Conservation (phyloP, 129 eudicot species). For the Lonicera japonica region DNA sequence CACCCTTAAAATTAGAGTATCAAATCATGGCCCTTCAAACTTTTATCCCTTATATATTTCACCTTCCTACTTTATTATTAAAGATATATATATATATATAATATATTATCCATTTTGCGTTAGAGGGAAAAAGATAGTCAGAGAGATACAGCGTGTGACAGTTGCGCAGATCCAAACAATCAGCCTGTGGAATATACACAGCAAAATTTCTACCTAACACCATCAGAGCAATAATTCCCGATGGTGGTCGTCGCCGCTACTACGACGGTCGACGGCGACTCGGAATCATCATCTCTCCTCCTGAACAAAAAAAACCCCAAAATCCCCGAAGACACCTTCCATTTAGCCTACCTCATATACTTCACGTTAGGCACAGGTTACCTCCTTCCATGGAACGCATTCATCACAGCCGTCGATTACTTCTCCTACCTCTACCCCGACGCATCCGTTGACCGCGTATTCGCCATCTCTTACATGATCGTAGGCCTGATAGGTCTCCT, state of each 20-base stretch:
- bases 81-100: no score
- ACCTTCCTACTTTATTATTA: no score
- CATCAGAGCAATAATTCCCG: background rate
- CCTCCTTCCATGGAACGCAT: constrained; percentile 96
- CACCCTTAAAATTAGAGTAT: no score
- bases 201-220: no score
- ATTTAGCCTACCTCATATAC: constrained; percentile 78
- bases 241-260: constrained; percentile 28
- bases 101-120: no score
- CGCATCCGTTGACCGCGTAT: constrained; percentile 81
- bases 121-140: no score
- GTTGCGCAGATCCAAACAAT: no score
- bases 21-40: no score
- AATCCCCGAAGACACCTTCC: constrained; percentile 62
- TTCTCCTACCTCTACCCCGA: constrained; percentile 79
- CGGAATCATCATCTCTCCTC: constrained; percentile 46
- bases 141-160: no score
- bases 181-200: no score
- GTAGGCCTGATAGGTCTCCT: constrained; percentile 42
- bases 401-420: constrained; percentile 99
- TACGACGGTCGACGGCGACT: constrained; percentile 20
- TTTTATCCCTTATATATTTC: no score
- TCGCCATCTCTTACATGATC: constrained; percentile 64
- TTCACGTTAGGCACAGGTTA: constrained; percentile 85
- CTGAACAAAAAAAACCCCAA: constrained; percentile 20